phyloP scores from a whole-genome alignment of 2,329 filamentous ascomycete genomes.

The Chalara sp. region DNA sequence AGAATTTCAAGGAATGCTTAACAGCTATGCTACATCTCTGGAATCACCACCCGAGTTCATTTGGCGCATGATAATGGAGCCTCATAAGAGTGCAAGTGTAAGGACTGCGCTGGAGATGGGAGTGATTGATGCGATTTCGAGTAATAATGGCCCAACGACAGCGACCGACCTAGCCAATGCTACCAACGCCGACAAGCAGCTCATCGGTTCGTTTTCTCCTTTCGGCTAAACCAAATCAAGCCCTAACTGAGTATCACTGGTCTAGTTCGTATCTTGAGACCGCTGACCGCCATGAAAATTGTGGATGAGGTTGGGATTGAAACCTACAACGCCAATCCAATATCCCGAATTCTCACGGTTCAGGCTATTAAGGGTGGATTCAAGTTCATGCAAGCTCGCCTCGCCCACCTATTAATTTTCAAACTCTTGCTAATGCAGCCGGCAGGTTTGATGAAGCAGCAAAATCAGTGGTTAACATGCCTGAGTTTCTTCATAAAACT shows the following conservation, averaged over 20 bases:
- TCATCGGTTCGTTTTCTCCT: conserved; percentile 2
- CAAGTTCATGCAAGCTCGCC: conserved; percentile 5
- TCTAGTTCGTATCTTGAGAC: conserved; percentile 7
- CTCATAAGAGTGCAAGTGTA: conserved; percentile 4
- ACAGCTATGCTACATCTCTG: neutral
- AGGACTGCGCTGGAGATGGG: conserved; percentile 6
- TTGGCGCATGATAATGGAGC: conserved; percentile 6
- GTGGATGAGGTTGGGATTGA: conserved; percentile 5
- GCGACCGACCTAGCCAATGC: conserved; percentile 2
- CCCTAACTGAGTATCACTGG: neutral
- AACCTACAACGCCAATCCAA: conserved; percentile 4
- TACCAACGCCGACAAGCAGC: conserved; percentile 5
- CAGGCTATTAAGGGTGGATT: conserved; percentile 3
- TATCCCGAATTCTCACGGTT: conserved; percentile 2
- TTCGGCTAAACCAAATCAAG: neutral
- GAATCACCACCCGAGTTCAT: conserved; percentile 7
- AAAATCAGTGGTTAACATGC: conserved; percentile 2
- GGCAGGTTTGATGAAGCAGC: conserved; percentile 6
- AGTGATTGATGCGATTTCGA: neutral
- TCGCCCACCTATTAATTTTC: neutral
- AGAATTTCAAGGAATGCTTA: too few species aligned
- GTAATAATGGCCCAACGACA: neutral
- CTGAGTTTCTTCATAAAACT: conserved; percentile 1
- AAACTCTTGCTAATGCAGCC: neutral
- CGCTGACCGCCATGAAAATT: neutral